Percentiles rank a stretch among this genome's conserved stretches.
phyloP scores from a whole-genome alignment of 2,329 filamentous ascomycete species.

The Rutstroemia sp. region DNA sequence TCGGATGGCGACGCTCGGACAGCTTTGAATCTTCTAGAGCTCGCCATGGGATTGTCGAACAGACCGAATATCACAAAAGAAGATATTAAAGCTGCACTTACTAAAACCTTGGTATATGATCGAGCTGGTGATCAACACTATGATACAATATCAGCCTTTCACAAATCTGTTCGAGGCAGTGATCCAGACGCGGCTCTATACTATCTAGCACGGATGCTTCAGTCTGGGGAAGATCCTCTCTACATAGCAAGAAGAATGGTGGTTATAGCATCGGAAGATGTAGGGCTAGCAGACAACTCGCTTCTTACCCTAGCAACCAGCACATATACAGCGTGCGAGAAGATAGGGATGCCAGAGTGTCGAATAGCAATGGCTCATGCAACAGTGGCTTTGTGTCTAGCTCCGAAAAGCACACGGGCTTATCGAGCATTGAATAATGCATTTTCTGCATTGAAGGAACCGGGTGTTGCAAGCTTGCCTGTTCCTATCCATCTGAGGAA shows the following conservation, averaged over 20 bases:
- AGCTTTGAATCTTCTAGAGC: conserved; percentile 83
- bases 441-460: conserved; percentile 70
- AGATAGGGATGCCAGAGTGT: conserved; percentile 92
- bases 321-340: conserved; percentile 80
- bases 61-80: conserved; percentile 61
- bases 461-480: conserved; percentile 71
- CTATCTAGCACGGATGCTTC: conserved; percentile 92
- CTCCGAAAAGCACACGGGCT: conserved; percentile 79
- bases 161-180: conserved; percentile 87
- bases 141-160: conserved; percentile 93
- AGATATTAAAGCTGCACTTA: conserved; percentile 73
- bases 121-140: conserved; percentile 94
- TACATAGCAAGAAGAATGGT: conserved; percentile 91
- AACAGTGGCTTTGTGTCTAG: conserved; percentile 69
- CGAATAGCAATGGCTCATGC: conserved; percentile 87
- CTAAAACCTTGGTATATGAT: conserved; percentile 91
- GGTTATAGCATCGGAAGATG: conserved; percentile 89
- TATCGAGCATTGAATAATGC: conserved; percentile 80
- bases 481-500: conserved; percentile 86
- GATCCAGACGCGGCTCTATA: conserved; percentile 86
- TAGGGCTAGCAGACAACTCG: conserved; percentile 81
- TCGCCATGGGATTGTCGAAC: conserved; percentile 71
- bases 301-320: conserved; percentile 80
- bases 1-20: conserved; percentile 90
- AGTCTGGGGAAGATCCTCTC: conserved; percentile 87